Percentiles rank a stretch among this genome's conserved stretches.
phyloP scores from a whole-genome alignment of 1,284 basidiomycete species.

The Sanghuangporus weigelae region DNA sequence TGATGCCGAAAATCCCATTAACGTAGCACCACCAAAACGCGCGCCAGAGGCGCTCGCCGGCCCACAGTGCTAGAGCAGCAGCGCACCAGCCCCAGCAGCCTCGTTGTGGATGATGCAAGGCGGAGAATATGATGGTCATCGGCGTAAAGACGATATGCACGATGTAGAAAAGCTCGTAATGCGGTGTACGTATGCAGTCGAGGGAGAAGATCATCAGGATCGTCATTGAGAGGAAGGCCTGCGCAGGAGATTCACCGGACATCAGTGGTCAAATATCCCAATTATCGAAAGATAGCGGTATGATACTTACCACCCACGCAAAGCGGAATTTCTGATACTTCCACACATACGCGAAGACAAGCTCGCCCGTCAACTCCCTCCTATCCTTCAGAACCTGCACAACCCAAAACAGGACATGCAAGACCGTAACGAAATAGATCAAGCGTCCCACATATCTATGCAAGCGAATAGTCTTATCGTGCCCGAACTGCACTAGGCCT shows the following conservation, averaged over 20 bases:
- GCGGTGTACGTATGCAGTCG: conserved; percentile 54
- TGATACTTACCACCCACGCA: conserved; percentile 61
- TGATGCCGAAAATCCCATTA: conserved; percentile 46
- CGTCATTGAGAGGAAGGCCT: conserved; percentile 72
- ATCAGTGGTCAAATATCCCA: not conserved
- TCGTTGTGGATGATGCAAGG: conserved; percentile 66
- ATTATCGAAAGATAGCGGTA: not conserved
- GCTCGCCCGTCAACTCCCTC: conserved; percentile 41
- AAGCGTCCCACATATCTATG: conserved; percentile 73
- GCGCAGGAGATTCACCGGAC: not conserved
- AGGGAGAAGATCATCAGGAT: conserved; percentile 62
- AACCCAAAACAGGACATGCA: conserved; percentile 75
- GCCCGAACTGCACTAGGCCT: conserved; percentile 62
- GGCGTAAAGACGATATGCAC: conserved; percentile 65
- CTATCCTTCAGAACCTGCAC: conserved; percentile 61
- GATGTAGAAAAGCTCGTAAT: conserved; percentile 77
- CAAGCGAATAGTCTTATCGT: conserved; percentile 72
- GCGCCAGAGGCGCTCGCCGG: conserved; percentile 58
- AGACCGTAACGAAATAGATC: conserved; percentile 63
- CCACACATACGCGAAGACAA: conserved; percentile 62
- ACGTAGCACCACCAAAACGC: conserved; percentile 55
- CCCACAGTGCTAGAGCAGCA: conserved; percentile 63
- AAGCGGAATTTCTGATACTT: conserved; percentile 68
- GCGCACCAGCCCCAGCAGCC: conserved; percentile 69
- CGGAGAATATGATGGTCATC: conserved; percentile 54